Conservation (phyloP, 805 yeast genomes). For the Myxozyma neotropica region DNA sequence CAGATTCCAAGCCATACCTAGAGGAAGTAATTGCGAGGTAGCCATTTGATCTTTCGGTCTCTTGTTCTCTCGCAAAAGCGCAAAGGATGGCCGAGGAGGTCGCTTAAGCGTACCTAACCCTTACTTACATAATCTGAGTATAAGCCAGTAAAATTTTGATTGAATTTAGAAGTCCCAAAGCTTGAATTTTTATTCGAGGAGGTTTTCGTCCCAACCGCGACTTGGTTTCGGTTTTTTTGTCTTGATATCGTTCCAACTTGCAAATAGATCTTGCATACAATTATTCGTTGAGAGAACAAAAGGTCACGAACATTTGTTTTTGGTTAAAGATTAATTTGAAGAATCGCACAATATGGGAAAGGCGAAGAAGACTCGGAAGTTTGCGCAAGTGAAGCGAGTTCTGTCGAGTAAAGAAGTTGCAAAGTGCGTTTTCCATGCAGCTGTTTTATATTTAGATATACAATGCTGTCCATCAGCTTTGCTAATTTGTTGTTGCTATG, state of each 20-base stretch:
- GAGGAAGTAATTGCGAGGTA: slow-evolving; percentile 33
- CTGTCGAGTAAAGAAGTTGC: slow-evolving; percentile 73
- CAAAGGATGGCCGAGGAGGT: no score
- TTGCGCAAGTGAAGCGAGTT: slow-evolving; percentile 87
- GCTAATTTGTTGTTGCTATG: not conserved
- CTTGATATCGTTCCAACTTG: no score
- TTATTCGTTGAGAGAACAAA: not conserved
- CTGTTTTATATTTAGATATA: not conserved
- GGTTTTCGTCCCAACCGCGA: no score
- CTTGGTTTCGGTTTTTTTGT: no score
- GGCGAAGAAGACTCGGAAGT: slow-evolving; percentile 95
- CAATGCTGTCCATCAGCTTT: not conserved
- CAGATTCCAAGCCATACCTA: slow-evolving; percentile 16
- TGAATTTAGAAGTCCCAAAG: not conserved
- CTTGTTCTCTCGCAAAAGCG: no score
- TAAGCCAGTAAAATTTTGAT: no score
- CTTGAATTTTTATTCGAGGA: no score
- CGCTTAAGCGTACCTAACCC: not conserved
- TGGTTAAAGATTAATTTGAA: no score
- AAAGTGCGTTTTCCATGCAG: slow-evolving; percentile 43
- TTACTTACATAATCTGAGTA: no score
- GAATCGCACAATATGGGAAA: slow-evolving; percentile 95
- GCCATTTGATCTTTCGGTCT: slow-evolving; percentile 21
- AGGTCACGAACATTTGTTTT: not conserved
- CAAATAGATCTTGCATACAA: no score